A percentile compares a stretch with the other conserved stretches of the same genome.
phyloP scores from a whole-genome alignment of 2,329 filamentous ascomycete genomes.

The Acephala macrosclerotiorum region DNA sequence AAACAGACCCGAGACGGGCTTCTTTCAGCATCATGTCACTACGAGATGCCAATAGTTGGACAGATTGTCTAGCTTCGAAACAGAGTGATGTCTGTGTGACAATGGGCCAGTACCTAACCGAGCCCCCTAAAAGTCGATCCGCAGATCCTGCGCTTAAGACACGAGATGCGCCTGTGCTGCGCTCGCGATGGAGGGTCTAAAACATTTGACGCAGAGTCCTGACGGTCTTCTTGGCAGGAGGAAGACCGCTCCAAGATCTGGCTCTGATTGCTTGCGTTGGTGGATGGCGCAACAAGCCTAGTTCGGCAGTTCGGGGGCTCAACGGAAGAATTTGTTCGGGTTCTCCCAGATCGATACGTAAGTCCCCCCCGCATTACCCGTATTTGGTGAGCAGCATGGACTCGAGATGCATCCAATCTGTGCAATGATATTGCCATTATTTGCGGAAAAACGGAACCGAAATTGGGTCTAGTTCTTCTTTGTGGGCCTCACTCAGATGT shows the following conservation, averaged over 20 bases:
- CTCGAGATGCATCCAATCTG: background rate
- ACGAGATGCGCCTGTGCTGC: background rate
- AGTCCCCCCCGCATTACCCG: background rate
- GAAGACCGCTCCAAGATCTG: background rate
- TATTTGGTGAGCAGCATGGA: background rate
- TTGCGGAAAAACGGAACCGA: background rate
- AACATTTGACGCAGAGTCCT: background rate
- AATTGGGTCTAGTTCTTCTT: background rate
- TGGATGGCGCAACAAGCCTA: background rate
- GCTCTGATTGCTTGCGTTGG: background rate
- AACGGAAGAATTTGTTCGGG: background rate
- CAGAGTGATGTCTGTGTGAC: slow-evolving; percentile 2
- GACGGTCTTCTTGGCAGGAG: background rate
- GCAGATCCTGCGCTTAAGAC: background rate
- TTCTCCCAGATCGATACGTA: too few species aligned
- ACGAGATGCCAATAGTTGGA: background rate
- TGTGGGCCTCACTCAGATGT: background rate
- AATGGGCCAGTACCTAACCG: background rate
- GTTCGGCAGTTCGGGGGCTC: background rate
- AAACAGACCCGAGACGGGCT: background rate
- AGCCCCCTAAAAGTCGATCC: background rate
- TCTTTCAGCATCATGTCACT: background rate
- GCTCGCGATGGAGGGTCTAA: background rate
- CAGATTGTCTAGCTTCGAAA: background rate
- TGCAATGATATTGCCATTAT: background rate